phyloP scores from a whole-genome alignment of 768 basidiomycete species.

The button mushroom (Agaricus bisporus) region DNA sequence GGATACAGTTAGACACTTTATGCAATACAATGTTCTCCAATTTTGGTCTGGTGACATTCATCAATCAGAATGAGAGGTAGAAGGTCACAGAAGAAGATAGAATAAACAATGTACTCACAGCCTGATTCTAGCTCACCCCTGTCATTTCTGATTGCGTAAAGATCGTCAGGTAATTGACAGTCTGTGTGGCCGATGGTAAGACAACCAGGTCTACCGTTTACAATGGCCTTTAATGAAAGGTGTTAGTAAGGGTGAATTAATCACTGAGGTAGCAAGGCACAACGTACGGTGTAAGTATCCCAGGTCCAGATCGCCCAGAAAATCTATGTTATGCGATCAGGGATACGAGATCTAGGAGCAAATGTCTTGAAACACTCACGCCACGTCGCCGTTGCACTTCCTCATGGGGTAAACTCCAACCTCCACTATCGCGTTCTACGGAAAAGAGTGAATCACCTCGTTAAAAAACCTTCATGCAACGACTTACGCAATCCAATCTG shows the following conservation, averaged over 20 bases:
- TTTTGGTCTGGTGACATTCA: conserved; percentile 26
- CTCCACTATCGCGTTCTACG: conserved; percentile 44
- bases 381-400: conserved; percentile 42
- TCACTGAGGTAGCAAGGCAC: neutral
- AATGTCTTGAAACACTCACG: conserved; percentile 13
- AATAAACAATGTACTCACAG: conserved; percentile 27
- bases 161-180: conserved; percentile 46
- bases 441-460: neutral
- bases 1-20: conserved; percentile 37
- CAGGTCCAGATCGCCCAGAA: conserved; percentile 51
- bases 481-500: conserved; percentile 49
- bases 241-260: neutral
- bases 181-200: conserved; percentile 42
- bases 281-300: conserved; percentile 43
- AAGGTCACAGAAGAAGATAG: neutral
- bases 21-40: conserved; percentile 41
- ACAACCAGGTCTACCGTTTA: conserved; percentile 44
- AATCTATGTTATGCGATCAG: conserved; percentile 19
- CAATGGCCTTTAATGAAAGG: conserved; percentile 29
- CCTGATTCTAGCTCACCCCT: conserved; percentile 32
- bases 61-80: neutral
- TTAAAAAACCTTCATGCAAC: neutral
- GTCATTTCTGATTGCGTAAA: conserved; percentile 23
- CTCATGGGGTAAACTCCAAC: conserved; percentile 37
- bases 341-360: neutral